Conservation (phyloP, 441 rosid species). For the Populus hybrid region DNA sequence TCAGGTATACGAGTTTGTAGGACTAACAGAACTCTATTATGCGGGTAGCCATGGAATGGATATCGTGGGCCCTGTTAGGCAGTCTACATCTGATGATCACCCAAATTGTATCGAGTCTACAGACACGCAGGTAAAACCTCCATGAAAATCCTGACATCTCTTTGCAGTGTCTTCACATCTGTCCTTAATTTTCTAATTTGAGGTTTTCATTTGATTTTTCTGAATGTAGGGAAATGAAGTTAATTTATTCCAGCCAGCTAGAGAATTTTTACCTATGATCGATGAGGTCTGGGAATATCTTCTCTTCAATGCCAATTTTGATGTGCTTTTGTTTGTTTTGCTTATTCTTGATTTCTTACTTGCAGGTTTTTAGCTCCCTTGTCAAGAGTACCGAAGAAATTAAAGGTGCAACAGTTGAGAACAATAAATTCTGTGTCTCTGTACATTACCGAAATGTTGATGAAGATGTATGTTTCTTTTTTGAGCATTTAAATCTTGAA, state of each 20-base stretch:
- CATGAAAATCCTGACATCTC: neutral
- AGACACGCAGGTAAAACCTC: conserved; percentile 48
- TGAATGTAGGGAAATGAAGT: conserved; percentile 62
- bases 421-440: conserved; percentile 87
- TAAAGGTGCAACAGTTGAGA: conserved; percentile 76
- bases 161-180: neutral
- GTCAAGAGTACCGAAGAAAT: conserved; percentile 59
- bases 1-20: conserved; percentile 84
- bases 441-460: conserved; percentile 96
- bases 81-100: conserved; percentile 37
- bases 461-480: conserved; percentile 46
- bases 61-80: conserved; percentile 72
- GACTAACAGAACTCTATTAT: conserved; percentile 74
- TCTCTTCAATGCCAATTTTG: neutral
- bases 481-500: conserved; percentile 3
- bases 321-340: conserved; percentile 2
- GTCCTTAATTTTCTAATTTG: neutral
- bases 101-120: conserved; percentile 41
- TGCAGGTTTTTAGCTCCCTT: conserved; percentile 67
- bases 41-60: conserved; percentile 99
- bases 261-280: conserved; percentile 83
- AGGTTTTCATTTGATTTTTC: conserved; percentile 19
- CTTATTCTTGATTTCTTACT: conserved; percentile 11
- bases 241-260: conserved; percentile 89
- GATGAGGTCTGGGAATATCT: conserved; percentile 46